Evolutionary conservation across 164 flowering plant genomes (phyloP), one percentile per base, ranked within the genome.

Genomic region (Magnolia officinalis): DNA sequence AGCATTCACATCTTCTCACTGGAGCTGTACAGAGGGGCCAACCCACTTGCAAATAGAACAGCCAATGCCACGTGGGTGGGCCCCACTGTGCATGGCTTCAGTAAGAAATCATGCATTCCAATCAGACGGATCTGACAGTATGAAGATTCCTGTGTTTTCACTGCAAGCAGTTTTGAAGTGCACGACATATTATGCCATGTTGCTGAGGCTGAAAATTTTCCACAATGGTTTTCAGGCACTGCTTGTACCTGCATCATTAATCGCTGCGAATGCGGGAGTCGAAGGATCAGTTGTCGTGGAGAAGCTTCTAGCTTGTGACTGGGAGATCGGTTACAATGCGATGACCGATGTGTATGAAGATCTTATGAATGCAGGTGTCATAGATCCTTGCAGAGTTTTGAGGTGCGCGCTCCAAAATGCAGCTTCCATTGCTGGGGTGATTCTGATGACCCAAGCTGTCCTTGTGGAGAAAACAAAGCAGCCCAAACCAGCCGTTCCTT

Each of bases 351-450:
- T 73, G 37, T 93, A 85, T 71, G 98, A 95, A 83, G 88, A 93
- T 83, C 92, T 95, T 64, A 19, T 94, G 13, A 73, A 76, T 67
- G 90, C 91, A n/a, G 99, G 98, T 19, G 89, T 95, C 0, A 77
- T 88, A 45, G 99, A 95, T 82, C 91, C 99, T 79, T 92, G 95
- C 75, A 85, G 84, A 72, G 98, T 93, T 80, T 78, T 89, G 11
- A 89, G 97, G 68, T 90, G 92, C 77, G 95, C 96, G 7, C 93
- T 95, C 74, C 91, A 95, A 78, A 90, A 86, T 87, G 98, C 99
- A 65, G 92, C 83, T 63, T 93, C 98, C 9, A 79, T 95, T 79
- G 95, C 94, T 16, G 96, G 93, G 69, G 21, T 92, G 13, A 83
- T 95, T 77, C 85, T 95, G n/a, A 88, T 91, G 72, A 89, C 97